phyloP scores from a whole-genome alignment of 139 green algal species.

The Chlamydomonas sp. region DNA sequence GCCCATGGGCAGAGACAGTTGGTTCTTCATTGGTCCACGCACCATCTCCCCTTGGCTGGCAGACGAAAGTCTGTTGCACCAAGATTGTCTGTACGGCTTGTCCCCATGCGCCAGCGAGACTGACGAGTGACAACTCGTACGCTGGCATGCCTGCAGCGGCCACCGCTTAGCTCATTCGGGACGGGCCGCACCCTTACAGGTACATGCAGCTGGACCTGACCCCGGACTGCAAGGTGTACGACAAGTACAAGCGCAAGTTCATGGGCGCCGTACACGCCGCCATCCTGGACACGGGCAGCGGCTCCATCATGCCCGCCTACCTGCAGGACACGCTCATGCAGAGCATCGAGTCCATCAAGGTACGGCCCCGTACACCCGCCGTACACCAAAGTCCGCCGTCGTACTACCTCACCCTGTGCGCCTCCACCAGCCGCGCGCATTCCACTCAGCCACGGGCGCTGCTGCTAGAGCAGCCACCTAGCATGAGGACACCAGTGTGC shows the following conservation, averaged over 20 bases:
- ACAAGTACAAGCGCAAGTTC: not conserved
- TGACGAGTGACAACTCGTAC: not conserved
- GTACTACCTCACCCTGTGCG: no score
- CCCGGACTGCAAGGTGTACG: not conserved
- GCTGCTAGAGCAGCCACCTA: not conserved
- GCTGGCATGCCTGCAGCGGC: not conserved
- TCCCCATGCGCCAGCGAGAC: not conserved
- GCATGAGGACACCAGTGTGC: not conserved
- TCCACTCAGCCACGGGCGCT: not conserved
- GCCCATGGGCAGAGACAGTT: not conserved
- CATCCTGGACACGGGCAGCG: not conserved
- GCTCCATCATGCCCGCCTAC: not conserved
- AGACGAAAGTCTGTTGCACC: not conserved
- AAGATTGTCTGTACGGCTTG: not conserved
- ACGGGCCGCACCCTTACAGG: not conserved
- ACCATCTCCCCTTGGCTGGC: not conserved
- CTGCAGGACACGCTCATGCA: not conserved
- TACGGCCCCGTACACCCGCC: not conserved
- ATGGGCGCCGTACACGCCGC: not conserved
- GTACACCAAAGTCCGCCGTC: not conserved
- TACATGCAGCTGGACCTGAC: not conserved
- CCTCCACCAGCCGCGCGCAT: no score
- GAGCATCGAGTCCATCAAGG: not conserved
- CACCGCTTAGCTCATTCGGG: not conserved
- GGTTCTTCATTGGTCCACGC: not conserved